Base-by-base conservation (phyloP, 768 basidiomycete species). In the Mycena vulgaris region DNA sequence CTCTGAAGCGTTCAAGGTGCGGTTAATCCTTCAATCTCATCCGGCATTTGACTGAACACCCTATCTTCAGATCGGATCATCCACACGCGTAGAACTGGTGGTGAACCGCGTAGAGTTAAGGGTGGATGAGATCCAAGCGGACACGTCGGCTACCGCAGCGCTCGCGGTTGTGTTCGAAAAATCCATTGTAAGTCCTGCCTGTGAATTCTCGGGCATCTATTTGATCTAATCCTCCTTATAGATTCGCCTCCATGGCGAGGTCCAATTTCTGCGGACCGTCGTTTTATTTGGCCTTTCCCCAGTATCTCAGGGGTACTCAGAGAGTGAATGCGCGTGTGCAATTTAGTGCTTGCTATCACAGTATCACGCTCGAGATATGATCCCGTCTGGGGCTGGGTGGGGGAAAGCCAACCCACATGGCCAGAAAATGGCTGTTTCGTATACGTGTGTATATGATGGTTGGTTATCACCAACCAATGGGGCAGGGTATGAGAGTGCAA, bases 221-320 rank as follows among this genome's bases (percentile, higher is more conserved):
- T 16, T 8, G 17, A 39, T 42, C 16, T 11, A 42, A 16, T 42
- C 19, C 56, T 58, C 2, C 25, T 40, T 2, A 27, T 14, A 58
- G 56, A 58, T 27, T 25, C 56, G 56, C 39, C 55, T 57, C 35
- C 37, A 23, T 23, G 23, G 35, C 53, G 53, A 55, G 53, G 21
- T 55, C 21, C 11, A 56, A 9, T 23, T 39, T 35, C 35, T 56
- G 35, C 37, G 56, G 39, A 58, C 25, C 27, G 56, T 58, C 35
- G 37, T 58, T 58, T 58, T 58, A 58, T 58, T 58, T 58, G 56
- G 56, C 27, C 35, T 58, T 58, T 28, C 56, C 53, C 56, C 39
- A 58, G 19, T 58, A 30, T 58, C 56, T 58, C 39, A 5, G 40
- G 37, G 5, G 39, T n/a, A 31, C 25, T 10, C 39, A 39, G 39